Evolutionary conservation across 1,284 basidiomycete genomes (phyloP), one percentile per base, ranked within the genome.

Genomic region (Pseudozyma sp.): DNA sequence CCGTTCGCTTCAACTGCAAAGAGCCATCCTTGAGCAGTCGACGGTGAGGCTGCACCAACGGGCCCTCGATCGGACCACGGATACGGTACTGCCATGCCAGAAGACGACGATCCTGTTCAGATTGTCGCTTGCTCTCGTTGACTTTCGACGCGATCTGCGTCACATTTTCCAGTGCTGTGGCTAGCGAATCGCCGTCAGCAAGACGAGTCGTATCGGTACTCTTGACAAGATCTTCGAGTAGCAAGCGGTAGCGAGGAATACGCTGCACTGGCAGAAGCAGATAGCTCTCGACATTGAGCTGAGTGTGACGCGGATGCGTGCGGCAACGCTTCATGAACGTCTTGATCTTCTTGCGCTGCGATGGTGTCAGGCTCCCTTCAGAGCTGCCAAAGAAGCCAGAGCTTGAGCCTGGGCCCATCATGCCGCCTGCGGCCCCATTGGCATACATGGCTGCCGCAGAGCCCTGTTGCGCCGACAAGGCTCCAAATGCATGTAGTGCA

Each of bases 21-120:
- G 89, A 88, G 14, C 95, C 95, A 42, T 86, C 86, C 42, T 80
- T 79, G 35, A 87, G 57, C 45, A 87, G 57, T 90, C 93, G 80
- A 89, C 96, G 91, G 87, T 99, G 97, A 14, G 96, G 97, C 85
- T 99, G 97, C 34, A 99, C 97, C 45, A 99, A 88, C 11, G 97
- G 95, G 65, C 93, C 95, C 4, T 94, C 93, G 85, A 97, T 97
- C 79, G 90, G 92, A 31, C 93, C 94, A 45, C 91, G 89, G 80
- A 99, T 97, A 76, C 93, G 89, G 54, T 91, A 86, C 87, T 99
- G 96, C 97, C 97, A 86, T 35, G 76, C 70, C 14, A 85, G 74
- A 42, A 82, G 52, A 31, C 61, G 67, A 18, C 70, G 67, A 19
- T 79, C 76, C 44, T 79, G 80, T 56, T 82, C 78, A 5, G 68